phyloP scores from a whole-genome alignment of 2,329 filamentous ascomycete species.

The Calonectria pseudoturangicola region DNA sequence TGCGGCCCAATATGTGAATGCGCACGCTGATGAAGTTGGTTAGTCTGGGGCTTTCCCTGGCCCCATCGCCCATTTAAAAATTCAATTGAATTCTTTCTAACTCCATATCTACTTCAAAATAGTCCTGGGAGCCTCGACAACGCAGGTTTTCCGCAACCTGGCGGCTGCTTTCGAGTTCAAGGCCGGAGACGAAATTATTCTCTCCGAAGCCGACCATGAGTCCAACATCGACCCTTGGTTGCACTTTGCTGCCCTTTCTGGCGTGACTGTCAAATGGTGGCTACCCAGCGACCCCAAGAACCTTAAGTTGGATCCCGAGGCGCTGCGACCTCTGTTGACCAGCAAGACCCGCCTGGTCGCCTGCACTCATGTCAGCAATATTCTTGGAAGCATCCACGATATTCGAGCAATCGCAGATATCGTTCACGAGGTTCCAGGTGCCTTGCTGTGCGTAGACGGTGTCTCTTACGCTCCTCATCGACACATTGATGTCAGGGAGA shows the following conservation, averaged over 20 bases:
- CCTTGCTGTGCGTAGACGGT: constrained; percentile 3
- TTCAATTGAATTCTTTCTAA: constrained; percentile 16
- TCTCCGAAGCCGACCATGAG: constrained; percentile 85
- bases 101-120: constrained; percentile 23
- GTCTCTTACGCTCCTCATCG: constrained; percentile 13
- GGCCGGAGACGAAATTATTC: constrained; percentile 78
- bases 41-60: background rate
- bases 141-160: constrained; percentile 85
- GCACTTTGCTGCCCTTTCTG: constrained; percentile 76
- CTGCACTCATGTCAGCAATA: constrained; percentile 84
- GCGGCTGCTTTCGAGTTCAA: constrained; percentile 72
- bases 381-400: constrained; percentile 82
- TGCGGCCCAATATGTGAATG: constrained; percentile 83
- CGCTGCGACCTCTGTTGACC: constrained; percentile 63
- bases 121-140: constrained; percentile 81
- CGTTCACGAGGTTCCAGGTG: constrained; percentile 65
- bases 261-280: constrained; percentile 83
- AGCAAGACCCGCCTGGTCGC: constrained; percentile 81
- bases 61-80: background rate
- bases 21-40: constrained; percentile 79
- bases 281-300: constrained; percentile 50
- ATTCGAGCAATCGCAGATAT: constrained; percentile 72
- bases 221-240: constrained; percentile 86
- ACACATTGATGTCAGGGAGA: constrained; percentile 2
- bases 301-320: constrained; percentile 17